Conservation (phyloP, 805 yeast species). For the Pichia scutulata region DNA sequence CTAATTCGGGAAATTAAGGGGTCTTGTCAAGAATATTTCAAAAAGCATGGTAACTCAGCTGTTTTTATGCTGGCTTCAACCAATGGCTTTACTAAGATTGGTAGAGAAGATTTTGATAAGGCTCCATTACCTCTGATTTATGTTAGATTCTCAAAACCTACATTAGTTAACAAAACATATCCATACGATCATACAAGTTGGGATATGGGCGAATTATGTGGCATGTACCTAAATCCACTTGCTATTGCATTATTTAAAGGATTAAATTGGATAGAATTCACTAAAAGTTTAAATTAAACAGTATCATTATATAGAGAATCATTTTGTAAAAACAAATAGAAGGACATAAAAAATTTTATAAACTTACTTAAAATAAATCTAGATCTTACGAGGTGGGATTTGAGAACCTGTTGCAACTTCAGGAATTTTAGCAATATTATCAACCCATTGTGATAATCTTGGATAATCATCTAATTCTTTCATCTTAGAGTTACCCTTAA, state of each 20-base stretch:
- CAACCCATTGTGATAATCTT: constrained; percentile 33
- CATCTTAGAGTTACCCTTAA: constrained; percentile 13
- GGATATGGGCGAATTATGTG: constrained; percentile 30
- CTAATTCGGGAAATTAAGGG: constrained; percentile 49
- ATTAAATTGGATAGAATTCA: constrained; percentile 25
- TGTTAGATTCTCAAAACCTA: constrained; percentile 32
- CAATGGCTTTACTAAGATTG: constrained; percentile 40
- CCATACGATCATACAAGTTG: constrained; percentile 33
- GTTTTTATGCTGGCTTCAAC: constrained; percentile 41
- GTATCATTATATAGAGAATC: not conserved
- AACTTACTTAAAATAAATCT: not conserved
- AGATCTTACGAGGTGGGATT: constrained; percentile 12
- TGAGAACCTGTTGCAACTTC: constrained; percentile 28
- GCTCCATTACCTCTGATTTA: constrained; percentile 39
- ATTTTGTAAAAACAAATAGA: not conserved
- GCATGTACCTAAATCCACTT: constrained; percentile 32
- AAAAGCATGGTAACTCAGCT: constrained; percentile 2
- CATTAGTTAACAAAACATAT: constrained; percentile 3
- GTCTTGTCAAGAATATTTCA: constrained; percentile 29
- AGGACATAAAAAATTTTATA: not conserved
- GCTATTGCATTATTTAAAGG: constrained; percentile 32
- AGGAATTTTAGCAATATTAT: constrained; percentile 26
- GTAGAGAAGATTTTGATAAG: constrained; percentile 37
- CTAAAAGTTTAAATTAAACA: constrained; percentile 6
- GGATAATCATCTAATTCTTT: constrained; percentile 30